These are phyloP conservation scores for Erodium maritimum DNA, from an alignment of 345 rosid genomes.

Conservation along the genomic window DNA sequence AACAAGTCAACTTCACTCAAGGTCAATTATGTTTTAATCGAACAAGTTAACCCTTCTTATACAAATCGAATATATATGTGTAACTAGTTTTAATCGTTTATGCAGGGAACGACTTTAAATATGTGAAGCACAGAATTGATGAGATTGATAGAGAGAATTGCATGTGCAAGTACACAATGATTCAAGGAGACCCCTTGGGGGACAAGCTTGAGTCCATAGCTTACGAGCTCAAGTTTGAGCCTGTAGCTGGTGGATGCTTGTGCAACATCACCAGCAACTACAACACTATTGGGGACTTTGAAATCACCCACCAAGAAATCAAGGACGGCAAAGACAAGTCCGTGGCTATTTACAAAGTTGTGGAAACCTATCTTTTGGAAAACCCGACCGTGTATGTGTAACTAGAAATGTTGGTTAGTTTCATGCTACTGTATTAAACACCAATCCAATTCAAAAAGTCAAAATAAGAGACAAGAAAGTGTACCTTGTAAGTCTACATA, in stretches of 20 bases:
- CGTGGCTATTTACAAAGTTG: slow-evolving; percentile 16
- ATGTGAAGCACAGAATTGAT: slow-evolving; percentile 13
- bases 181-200: slow-evolving; percentile 21
- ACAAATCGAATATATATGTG: background rate
- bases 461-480: background rate
- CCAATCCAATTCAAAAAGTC: background rate
- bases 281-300: slow-evolving; percentile 11
- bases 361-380: slow-evolving; percentile 26
- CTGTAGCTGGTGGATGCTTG: slow-evolving; percentile 13
- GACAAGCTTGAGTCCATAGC: slow-evolving; percentile 18
- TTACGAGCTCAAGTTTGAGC: slow-evolving; percentile 20
- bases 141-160: slow-evolving; percentile 14
- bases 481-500: background rate
- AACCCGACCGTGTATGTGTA: slow-evolving; percentile 19
- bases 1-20: slow-evolving; percentile 20
- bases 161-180: slow-evolving; percentile 9
- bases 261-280: slow-evolving; percentile 15
- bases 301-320: slow-evolving; percentile 13
- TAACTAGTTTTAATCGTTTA: background rate
- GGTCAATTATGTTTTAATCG: slow-evolving; percentile 7
- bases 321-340: slow-evolving; percentile 21
- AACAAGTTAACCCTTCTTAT: too few relatives aligned
- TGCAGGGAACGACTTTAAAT: slow-evolving; percentile 12
- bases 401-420: background rate
- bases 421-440: background rate